Conservation (phyloP, 2,329 filamentous ascomycete species). For the Didymella pinodella region DNA sequence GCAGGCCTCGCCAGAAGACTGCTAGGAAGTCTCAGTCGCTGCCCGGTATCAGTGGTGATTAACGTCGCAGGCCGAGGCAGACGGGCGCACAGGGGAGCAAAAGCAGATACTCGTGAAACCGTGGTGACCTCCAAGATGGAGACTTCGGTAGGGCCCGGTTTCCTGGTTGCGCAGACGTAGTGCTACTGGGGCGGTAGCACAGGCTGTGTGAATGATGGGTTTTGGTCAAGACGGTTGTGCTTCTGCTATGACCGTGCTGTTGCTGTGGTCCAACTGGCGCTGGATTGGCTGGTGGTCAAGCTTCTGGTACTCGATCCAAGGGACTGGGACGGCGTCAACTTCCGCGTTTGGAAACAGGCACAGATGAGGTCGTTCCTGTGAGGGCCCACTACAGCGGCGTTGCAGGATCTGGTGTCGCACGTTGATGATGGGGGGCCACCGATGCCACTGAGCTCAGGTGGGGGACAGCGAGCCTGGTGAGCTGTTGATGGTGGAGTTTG, state of each 20-base stretch:
- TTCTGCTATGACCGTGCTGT: slow-evolving; percentile 42
- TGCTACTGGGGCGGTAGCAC: slow-evolving; percentile 53
- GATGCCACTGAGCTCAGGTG: slow-evolving; percentile 32
- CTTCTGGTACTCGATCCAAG: slow-evolving; percentile 35
- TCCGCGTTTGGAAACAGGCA: slow-evolving; percentile 35
- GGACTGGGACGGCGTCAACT: slow-evolving; percentile 36
- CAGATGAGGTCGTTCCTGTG: slow-evolving; percentile 29
- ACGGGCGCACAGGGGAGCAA: slow-evolving; percentile 52
- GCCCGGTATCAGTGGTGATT: slow-evolving; percentile 50
- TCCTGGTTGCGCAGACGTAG: slow-evolving; percentile 59
- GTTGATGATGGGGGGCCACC: slow-evolving; percentile 37
- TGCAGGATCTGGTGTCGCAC: slow-evolving; percentile 48
- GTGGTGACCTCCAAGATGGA: slow-evolving; percentile 46
- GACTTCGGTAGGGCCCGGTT: slow-evolving; percentile 53
- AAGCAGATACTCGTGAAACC: slow-evolving; percentile 50
- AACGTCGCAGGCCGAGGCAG: slow-evolving; percentile 47
- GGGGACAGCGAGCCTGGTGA: slow-evolving; percentile 30
- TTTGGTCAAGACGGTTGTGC: slow-evolving; percentile 45
- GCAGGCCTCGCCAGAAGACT: slow-evolving; percentile 55
- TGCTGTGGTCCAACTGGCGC: slow-evolving; percentile 36
- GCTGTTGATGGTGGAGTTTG: slow-evolving; percentile 46
- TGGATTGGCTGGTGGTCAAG: slow-evolving; percentile 36
- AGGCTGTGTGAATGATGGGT: slow-evolving; percentile 47
- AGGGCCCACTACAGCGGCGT: slow-evolving; percentile 34
- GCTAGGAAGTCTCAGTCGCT: slow-evolving; percentile 54